A percentile compares a stretch with the other conserved stretches of the same genome.
Conservation (phyloP, 2,329 filamentous ascomycete genomes). For the Ilyonectria mors-panacis region DNA sequence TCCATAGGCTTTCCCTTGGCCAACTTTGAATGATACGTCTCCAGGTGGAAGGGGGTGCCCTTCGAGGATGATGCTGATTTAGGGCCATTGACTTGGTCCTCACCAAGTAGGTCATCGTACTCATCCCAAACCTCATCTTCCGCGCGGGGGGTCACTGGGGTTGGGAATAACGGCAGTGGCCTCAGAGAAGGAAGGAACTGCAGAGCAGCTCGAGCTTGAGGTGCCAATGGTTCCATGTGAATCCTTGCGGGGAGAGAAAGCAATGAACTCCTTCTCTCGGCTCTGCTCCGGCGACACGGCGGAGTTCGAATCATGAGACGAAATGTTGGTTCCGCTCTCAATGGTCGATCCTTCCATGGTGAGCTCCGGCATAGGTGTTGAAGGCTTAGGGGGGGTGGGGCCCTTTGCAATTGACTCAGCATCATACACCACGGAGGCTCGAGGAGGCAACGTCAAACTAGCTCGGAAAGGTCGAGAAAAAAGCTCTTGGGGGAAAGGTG, state of each 20-base stretch:
- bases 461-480: constrained; percentile 84
- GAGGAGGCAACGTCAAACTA: constrained; percentile 59
- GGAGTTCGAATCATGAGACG: constrained; percentile 50
- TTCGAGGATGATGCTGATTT: constrained; percentile 70
- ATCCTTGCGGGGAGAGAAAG: constrained; percentile 80
- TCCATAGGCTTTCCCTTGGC: constrained; percentile 58
- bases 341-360: constrained; percentile 54
- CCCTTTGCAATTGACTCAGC: constrained; percentile 64
- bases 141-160: constrained; percentile 71
- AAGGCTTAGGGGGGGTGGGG: constrained; percentile 60
- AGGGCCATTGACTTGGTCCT: constrained; percentile 63
- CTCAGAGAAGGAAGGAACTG: constrained; percentile 70
- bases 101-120: constrained; percentile 89
- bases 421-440: constrained; percentile 49
- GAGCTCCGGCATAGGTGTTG: constrained; percentile 56
- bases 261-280: constrained; percentile 75
- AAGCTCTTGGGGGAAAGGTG: constrained; percentile 84
- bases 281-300: constrained; percentile 50
- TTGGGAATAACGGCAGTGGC: constrained; percentile 78
- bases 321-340: constrained; percentile 51
- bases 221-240: constrained; percentile 72
- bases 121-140: constrained; percentile 97
- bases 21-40: constrained; percentile 61
- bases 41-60: constrained; percentile 70
- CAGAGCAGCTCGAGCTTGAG: constrained; percentile 76